Evolutionary conservation across 805 yeast genomes (phyloP).

Genomic region (Saccharomyces jurei): DNA sequence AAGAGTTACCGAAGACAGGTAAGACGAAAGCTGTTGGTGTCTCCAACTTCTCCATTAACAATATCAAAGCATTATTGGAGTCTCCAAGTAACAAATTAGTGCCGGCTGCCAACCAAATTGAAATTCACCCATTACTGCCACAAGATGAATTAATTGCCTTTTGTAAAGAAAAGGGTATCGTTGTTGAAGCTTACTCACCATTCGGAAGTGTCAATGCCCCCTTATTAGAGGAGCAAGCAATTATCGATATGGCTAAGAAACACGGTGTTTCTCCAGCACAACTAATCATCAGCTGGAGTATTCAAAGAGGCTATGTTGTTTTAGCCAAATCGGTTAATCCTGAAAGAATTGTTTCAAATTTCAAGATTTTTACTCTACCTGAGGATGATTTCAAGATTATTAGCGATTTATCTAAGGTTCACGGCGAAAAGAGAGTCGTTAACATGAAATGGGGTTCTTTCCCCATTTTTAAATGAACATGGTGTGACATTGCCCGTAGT

Average conservation of each 20-base stretch:
- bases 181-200: conserved; percentile 71
- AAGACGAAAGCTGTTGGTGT: conserved; percentile 66
- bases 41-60: conserved; percentile 56
- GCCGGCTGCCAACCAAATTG: conserved; percentile 72
- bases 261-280: conserved; percentile 38
- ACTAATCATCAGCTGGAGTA: conserved; percentile 51
- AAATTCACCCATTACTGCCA: conserved; percentile 65
- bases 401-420: conserved; percentile 19
- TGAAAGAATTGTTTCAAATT: conserved; percentile 35
- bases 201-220: conserved; percentile 57
- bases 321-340: conserved; percentile 44
- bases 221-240: conserved; percentile 36
- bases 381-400: conserved; percentile 32
- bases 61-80: conserved; percentile 43
- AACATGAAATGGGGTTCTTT: conserved; percentile 23
- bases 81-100: conserved; percentile 41
- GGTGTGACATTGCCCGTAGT: not conserved
- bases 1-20: conserved; percentile 44
- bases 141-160: conserved; percentile 51
- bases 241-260: conserved; percentile 39
- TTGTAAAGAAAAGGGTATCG: conserved; percentile 44
- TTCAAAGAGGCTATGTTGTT: conserved; percentile 47
- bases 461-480: conserved; percentile 14
- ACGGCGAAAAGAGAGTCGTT: conserved; percentile 28
- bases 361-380: conserved; percentile 26